Evolutionary conservation across 805 yeast species (phyloP).

Genomic region (Soucietia sequanensis): DNA sequence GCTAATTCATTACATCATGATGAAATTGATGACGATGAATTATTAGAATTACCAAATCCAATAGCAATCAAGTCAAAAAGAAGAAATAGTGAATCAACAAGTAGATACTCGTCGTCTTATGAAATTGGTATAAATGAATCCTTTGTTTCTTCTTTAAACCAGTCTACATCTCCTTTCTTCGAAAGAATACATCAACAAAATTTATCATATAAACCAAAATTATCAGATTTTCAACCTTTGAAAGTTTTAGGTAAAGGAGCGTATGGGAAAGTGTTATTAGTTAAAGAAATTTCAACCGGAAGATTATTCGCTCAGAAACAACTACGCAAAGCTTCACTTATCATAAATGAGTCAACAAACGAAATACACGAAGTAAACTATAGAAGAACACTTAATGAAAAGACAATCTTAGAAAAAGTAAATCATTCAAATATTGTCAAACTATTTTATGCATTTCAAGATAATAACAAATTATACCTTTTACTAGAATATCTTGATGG

Average conservation of each 20-base stretch:
- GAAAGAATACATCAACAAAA: constrained; percentile 13
- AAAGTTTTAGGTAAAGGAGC: constrained; percentile 45
- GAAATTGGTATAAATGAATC: constrained; percentile 33
- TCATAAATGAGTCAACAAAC: constrained; percentile 30
- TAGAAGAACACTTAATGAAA: constrained; percentile 40
- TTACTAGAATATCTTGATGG: constrained; percentile 83
- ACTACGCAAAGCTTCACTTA: constrained; percentile 35
- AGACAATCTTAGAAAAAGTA: constrained; percentile 40
- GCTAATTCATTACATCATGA: not conserved
- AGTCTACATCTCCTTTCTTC: constrained; percentile 9
- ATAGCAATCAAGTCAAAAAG: constrained; percentile 11
- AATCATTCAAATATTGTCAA: constrained; percentile 85
- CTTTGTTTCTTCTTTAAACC: constrained; percentile 22
- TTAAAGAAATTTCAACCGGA: constrained; percentile 36
- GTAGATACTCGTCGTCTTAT: constrained; percentile 26
- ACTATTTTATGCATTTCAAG: constrained; percentile 82
- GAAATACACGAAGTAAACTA: constrained; percentile 33
- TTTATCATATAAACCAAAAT: constrained; percentile 21
- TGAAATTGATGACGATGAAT: constrained; percentile 6
- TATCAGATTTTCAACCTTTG: constrained; percentile 40
- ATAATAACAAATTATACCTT: constrained; percentile 68
- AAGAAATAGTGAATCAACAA: constrained; percentile 20
- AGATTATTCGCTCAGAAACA: constrained; percentile 45
- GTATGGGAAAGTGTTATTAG: constrained; percentile 43
- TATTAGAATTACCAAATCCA: constrained; percentile 17